These are phyloP conservation scores for Kwoniella heveanensis DNA, from an alignment of 768 basidiomycete genomes.

Conservation along the genomic window DNA sequence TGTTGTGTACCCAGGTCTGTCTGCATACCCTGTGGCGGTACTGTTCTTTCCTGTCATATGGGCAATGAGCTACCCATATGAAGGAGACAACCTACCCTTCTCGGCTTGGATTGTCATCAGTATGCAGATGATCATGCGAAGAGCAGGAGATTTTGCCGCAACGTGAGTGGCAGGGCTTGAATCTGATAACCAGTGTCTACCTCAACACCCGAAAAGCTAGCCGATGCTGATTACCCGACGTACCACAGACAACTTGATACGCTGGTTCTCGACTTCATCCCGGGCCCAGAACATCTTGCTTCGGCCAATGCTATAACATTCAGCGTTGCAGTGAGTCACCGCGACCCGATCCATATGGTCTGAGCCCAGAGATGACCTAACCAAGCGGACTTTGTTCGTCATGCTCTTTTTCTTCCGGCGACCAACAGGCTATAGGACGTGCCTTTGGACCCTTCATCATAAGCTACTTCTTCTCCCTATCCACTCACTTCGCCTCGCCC, in stretches of 20 bases:
- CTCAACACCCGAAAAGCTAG: too few relatives aligned
- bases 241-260: constrained; percentile 38
- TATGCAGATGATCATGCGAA: constrained; percentile 36
- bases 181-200: not conserved
- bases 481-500: constrained; percentile 30
- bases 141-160: constrained; percentile 38
- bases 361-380: too few relatives aligned
- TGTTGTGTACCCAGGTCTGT: constrained; percentile 28
- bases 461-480: constrained; percentile 40
- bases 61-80: constrained; percentile 24
- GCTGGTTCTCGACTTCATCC: constrained; percentile 36
- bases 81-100: constrained; percentile 14
- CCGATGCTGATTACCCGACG: too few relatives aligned
- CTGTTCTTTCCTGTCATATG: constrained; percentile 38
- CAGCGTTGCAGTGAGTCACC: constrained; percentile 41
- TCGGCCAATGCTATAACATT: constrained; percentile 43
- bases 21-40: constrained; percentile 33
- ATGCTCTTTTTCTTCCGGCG: too few relatives aligned
- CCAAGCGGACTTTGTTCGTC: too few relatives aligned
- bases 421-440: constrained; percentile 28
- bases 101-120: constrained; percentile 27
- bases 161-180: constrained; percentile 31
- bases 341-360: too few relatives aligned
- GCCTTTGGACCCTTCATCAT: constrained; percentile 41
- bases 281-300: constrained; percentile 36